Base-by-base conservation (phyloP, 768 basidiomycete genomes). In the Dioszegia hungarica region DNA sequence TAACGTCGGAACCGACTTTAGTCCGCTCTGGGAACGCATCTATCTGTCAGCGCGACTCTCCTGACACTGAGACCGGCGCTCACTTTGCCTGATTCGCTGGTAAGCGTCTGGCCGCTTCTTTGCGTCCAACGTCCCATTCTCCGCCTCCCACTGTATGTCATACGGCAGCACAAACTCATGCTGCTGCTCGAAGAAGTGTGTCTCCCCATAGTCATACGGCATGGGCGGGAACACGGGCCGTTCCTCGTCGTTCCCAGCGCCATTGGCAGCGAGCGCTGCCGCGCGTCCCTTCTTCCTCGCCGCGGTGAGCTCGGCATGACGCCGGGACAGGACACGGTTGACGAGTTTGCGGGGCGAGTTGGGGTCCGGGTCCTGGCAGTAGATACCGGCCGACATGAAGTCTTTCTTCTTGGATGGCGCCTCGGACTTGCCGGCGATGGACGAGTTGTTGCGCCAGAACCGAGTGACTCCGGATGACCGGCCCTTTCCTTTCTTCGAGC, bases 111-210 rank as follows among this genome's bases (percentile, higher is more conserved):
- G 69, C 53, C 61, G 61, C 54, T 68, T 69, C 65, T 66, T 71
- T 27, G 45, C 41, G 10, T 64, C 68, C 28, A 73, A 39, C 17
- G 33, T 45, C 0, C 73, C 73, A 29, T 61, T 57, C 51, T 74
- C 64, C 19, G 51, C 53, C 39, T 70, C 73, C 45, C 60, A 57
- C 20, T 59, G 44, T 28, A 76, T 74, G 52, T 74, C 63, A 46
- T 60, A 72, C 14, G 75, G 69, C 6, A 76, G 55, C 1, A 60
- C 53, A 38, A 76, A 76, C 10, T 74, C 70, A 20, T 57, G 57
- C 29, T 62, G 57, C 34, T 57, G 45, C 8, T 59, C 52, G 47
- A 74, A 67, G 45, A 70, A 71, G n/a, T 61, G 58, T 11, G 43
- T 47, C n/a, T 59, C 39, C 2, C 64, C 68, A 48, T 67, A 53